phyloP scores from a whole-genome alignment of 306 rosid genomes.

The Hippophae tibetana region DNA sequence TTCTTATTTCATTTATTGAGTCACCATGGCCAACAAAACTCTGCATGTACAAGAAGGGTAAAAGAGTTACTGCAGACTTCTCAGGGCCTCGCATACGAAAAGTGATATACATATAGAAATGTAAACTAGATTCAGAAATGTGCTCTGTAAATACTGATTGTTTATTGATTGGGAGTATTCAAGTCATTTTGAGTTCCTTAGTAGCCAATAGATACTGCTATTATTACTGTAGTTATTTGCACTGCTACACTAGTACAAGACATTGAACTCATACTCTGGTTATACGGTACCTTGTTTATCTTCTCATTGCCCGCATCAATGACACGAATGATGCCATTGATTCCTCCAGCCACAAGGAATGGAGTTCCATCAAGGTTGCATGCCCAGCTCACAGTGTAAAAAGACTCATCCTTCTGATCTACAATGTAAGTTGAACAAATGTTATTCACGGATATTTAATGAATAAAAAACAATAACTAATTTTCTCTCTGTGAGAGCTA shows the following conservation, averaged over 20 bases:
- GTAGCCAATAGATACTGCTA: neutral
- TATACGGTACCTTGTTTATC: slow-evolving; percentile 57
- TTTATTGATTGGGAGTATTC: neutral
- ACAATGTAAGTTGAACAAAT: slow-evolving; percentile 28
- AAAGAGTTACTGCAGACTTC: slow-evolving; percentile 2
- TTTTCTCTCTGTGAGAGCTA: slow-evolving; percentile 1
- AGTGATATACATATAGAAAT: neutral
- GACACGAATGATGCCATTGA: slow-evolving; percentile 70
- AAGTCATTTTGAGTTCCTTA: neutral
- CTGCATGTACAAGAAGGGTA: slow-evolving; percentile 30
- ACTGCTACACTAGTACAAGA: neutral
- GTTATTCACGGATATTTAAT: slow-evolving; percentile 4
- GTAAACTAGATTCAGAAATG: neutral
- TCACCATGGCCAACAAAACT: slow-evolving; percentile 96
- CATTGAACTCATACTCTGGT: neutral
- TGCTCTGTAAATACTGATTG: neutral
- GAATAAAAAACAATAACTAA: neutral
- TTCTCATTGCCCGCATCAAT: slow-evolving; percentile 82
- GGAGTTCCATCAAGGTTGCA: slow-evolving; percentile 59
- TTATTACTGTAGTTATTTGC: neutral
- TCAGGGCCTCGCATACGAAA: neutral
- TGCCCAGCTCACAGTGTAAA: slow-evolving; percentile 91
- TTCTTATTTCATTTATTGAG: slow-evolving; percentile 86
- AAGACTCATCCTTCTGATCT: slow-evolving; percentile 96
- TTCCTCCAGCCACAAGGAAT: slow-evolving; percentile 76